phyloP scores from a whole-genome alignment of 2,329 filamentous ascomycete genomes.

The Karstenula rhodostoma region DNA sequence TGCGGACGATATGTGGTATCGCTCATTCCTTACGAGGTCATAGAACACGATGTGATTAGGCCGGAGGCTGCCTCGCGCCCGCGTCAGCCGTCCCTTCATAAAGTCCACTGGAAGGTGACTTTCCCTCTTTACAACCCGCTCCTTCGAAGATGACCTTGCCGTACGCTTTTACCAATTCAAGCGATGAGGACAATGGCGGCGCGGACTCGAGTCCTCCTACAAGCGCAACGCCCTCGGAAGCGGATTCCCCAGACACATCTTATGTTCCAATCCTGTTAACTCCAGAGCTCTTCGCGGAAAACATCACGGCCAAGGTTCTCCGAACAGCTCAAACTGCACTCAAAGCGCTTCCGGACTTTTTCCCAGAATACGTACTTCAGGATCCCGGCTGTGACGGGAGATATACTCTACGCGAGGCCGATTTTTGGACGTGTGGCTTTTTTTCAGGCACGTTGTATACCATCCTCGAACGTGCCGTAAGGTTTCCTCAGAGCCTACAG shows the following conservation, averaged over 20 bases:
- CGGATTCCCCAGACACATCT: background rate
- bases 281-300: slow-evolving; percentile 26
- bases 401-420: slow-evolving; percentile 52
- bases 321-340: slow-evolving; percentile 27
- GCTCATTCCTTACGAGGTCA: background rate
- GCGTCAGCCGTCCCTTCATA: background rate
- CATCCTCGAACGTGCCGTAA: slow-evolving; percentile 48
- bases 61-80: background rate
- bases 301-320: slow-evolving; percentile 28
- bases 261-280: slow-evolving; percentile 11
- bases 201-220: slow-evolving; percentile 19
- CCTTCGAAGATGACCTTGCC: background rate
- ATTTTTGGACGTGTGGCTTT: slow-evolving; percentile 61
- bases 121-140: background rate
- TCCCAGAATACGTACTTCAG: slow-evolving; percentile 29
- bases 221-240: slow-evolving; percentile 24
- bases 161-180: slow-evolving; percentile 13
- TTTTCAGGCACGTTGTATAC: slow-evolving; percentile 57
- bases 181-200: slow-evolving; percentile 15
- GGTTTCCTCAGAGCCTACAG: slow-evolving; percentile 29
- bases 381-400: slow-evolving; percentile 22
- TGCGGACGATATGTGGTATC: background rate
- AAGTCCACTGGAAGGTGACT: background rate
- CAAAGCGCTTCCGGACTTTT: slow-evolving; percentile 22
- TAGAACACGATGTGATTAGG: background rate